Evolutionary conservation across 768 basidiomycete species (phyloP), one percentile per base, ranked within the genome.

Genomic region (Guyanaporus albipodus): DNA sequence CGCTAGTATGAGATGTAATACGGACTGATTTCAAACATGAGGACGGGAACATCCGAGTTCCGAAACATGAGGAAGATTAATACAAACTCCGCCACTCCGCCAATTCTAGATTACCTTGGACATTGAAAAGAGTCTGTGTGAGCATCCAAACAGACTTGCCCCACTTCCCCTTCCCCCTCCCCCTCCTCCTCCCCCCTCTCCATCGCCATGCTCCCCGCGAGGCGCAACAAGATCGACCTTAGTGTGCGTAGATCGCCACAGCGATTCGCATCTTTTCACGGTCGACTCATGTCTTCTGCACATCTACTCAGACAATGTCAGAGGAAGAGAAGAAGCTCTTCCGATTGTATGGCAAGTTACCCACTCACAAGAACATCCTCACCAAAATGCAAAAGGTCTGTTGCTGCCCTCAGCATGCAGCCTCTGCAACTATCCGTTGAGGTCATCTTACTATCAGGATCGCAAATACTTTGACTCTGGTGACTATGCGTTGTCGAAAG

Each of bases 401-500:
- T 61, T 26, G 3, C 33, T 26, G 15, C 33, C 3, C 36, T 18
- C 22, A 10, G 17, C 34, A 42, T 28, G 32, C 27, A 28, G 23
- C n/a, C 46, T 36, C 27, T 46, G 21, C 32, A 18, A 31, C 22
- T 31, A 52, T 44, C 47, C 42, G 29, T 22, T 45, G 37, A 51
- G 41, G 45, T 32, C 31, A 24, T 14, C 44, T 47, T 53, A n/a
- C 37, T 19, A 42, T 29, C 57, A 97, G 94, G 95, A 99, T 63
- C 89, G 96, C 61, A 98, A 98, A 70, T 99, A 92, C 73, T 99
- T 99, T 67, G 96, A 98, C 71, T 98, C 95, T 46, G 96, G 96
- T 48, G 96, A 99, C 67, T 98, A 98, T 62, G 94, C 94, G 24
- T 75, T 99, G 55, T 92, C 91, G 41, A 97, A 98, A 68, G 96